phyloP scores from a whole-genome alignment of 306 rosid species.

The Sechiopsis laciniata region DNA sequence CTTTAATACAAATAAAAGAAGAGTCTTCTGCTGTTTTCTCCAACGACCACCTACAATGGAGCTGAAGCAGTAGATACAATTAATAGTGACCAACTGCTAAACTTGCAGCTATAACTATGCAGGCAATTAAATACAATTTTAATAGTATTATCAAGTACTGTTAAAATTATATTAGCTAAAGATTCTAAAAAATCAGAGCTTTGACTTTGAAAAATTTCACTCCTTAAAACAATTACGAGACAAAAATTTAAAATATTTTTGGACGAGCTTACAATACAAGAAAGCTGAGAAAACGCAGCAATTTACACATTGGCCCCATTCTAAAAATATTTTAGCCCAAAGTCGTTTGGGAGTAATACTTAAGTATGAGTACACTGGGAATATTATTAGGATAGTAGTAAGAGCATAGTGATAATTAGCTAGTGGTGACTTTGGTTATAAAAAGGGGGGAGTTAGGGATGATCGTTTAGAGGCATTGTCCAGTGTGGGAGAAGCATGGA shows the following conservation, averaged over 20 bases:
- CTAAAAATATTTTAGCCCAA: not conserved
- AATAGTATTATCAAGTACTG: no score
- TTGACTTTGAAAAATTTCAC: no score
- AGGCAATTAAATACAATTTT: not conserved
- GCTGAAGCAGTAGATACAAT: slow-evolving; percentile 43
- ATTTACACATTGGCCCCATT: not conserved
- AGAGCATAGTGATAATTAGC: no score
- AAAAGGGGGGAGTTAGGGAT: no score
- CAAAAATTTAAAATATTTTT: not conserved
- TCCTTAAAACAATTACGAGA: no score
- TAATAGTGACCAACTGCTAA: slow-evolving; percentile 3
- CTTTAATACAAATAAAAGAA: slow-evolving; percentile 67
- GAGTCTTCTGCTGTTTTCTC: slow-evolving; percentile 53
- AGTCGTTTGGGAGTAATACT: not conserved
- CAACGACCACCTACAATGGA: slow-evolving; percentile 78
- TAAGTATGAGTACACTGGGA: not conserved
- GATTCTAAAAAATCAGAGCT: no score
- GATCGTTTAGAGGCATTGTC: no score
- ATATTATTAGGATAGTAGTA: no score
- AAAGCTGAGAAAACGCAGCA: not conserved
- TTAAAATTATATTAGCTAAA: no score
- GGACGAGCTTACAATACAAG: slow-evolving; percentile 1
- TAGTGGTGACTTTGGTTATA: no score
- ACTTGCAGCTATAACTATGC: not conserved
- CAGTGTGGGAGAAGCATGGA: no score